Base-by-base conservation (phyloP, 148 eudicot genomes). In the Rhododendron molle region DNA sequence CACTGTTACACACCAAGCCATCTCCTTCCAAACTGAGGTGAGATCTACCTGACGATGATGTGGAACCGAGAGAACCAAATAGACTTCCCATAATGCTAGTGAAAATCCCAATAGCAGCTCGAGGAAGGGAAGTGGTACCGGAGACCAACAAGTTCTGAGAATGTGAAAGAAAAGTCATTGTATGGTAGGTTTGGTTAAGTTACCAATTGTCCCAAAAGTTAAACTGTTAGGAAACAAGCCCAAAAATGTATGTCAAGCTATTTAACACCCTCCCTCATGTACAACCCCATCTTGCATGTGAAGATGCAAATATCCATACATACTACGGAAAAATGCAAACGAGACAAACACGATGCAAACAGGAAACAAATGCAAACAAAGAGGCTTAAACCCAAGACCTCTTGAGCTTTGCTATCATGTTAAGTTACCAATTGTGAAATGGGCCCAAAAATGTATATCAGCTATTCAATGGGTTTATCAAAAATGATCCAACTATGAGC, bases 41-140 rank as follows among this genome's bases (percentile, higher is more conserved):
- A 87, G 90, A 88, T 87, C 90, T 85, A 56, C 82, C 43, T 67
- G 90, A 83, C 11, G 83, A 78, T 80, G 93, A 89, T 5, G 90
- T 85, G 47, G 90, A 88, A 83, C 90, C 87, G 73, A 85, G 81
- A 81, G 91, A 85, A 15, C 90, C 86, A 78, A 94, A 91, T 47
- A 94, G 84, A 84, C 87, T 90, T 36, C 91, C 85, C 69, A 94
- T 90, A 60, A 97, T 86, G 82, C 89, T 92, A 20, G 90, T 67
- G 74, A 96, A 86, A 67, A 92, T 86, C 46, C 91, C 96, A 43
- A 93, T 83, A 60, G 97, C 97, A 54, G 90, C 92, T 94, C 84
- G 90, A 40, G 94, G 90, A 88, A 93, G 84, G 79, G 89, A 90
- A 82, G 81, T 77, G 28, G 87, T 67, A 76, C 82, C 85, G 28